Conservation (phyloP, 2,329 filamentous ascomycete genomes). For the Pezicula neosporulosa region DNA sequence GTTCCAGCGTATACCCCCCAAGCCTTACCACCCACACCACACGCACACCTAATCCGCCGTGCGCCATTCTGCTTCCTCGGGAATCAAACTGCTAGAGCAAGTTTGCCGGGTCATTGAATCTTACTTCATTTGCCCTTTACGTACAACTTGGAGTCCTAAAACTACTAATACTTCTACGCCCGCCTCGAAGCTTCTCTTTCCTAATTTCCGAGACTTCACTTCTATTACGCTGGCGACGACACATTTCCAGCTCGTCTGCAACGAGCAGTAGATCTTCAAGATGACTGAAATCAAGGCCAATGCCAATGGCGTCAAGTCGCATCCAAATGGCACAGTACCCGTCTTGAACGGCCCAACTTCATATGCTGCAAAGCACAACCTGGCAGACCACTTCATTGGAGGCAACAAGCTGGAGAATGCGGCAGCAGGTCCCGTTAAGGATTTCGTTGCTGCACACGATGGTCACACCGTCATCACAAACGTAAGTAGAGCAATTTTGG, state of each 20-base stretch:
- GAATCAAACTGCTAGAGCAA: too few relatives aligned
- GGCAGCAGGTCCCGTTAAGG: constrained; percentile 82
- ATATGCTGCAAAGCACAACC: constrained; percentile 75
- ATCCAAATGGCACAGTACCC: constrained; percentile 40
- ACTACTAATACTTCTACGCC: background rate
- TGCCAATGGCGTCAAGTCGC: constrained; percentile 28
- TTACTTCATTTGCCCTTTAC: too few relatives aligned
- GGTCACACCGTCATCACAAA: constrained; percentile 98
- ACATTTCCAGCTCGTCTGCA: constrained; percentile 20
- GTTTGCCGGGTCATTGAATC: too few relatives aligned
- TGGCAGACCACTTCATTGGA: constrained; percentile 94
- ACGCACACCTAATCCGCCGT: too few relatives aligned
- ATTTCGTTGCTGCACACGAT: constrained; percentile 85
- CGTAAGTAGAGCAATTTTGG: constrained; percentile 52
- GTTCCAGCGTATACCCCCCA: too few relatives aligned
- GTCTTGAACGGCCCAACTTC: constrained; percentile 57
- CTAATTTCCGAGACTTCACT: constrained; percentile 1
- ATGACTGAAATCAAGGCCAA: constrained; percentile 46
- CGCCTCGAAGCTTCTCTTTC: background rate
- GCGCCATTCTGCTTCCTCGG: too few relatives aligned
- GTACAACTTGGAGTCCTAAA: too few relatives aligned
- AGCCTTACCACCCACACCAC: too few relatives aligned
- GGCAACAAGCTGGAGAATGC: constrained; percentile 85
- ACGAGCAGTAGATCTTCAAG: constrained; percentile 23
- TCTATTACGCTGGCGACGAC: constrained; percentile 18